Conservation (phyloP, 176 grass and related monocot species). For the Hordeum marinum region DNA sequence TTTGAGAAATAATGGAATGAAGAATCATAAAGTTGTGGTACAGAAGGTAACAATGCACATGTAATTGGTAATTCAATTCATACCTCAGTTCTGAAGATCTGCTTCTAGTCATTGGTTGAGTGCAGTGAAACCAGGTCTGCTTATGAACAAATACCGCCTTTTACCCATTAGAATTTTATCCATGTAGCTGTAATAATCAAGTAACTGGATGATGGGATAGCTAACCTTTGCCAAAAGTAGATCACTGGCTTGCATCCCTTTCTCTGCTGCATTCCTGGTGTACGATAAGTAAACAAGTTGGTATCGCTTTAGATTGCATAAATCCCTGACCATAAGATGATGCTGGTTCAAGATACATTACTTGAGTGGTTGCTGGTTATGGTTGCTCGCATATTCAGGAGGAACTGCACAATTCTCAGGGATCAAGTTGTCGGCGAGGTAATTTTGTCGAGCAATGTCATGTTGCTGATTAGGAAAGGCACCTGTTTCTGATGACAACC, state of each 20-base stretch:
- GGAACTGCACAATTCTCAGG: conserved; percentile 21
- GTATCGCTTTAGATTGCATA: neutral
- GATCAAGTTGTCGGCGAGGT: conserved; percentile 34
- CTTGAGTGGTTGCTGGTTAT: conserved; percentile 45
- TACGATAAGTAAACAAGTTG: conserved; percentile 14
- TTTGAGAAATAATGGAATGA: conserved; percentile 7
- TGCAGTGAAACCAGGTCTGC: conserved; percentile 72
- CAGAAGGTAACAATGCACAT: neutral
- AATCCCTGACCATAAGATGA: conserved; percentile 5
- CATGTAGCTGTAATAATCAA: neutral
- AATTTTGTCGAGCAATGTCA: conserved; percentile 35
- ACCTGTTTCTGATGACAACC: conserved; percentile 54
- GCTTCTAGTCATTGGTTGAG: conserved; percentile 81
- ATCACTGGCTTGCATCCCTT: conserved; percentile 57
- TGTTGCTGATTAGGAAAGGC: conserved; percentile 46
- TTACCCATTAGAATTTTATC: neutral
- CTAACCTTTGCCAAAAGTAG: conserved; percentile 61
- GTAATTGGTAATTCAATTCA: conserved; percentile 4
- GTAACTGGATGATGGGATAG: neutral
- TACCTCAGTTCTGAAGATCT: conserved; percentile 73
- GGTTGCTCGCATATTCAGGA: conserved; percentile 37
- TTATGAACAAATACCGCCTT: neutral
- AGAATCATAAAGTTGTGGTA: neutral
- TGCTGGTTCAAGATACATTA: conserved; percentile 17
- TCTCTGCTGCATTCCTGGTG: conserved; percentile 67